Evolutionary conservation across 2,329 filamentous ascomycete genomes (phyloP).

Genomic region (Biscogniauxia mediterranea): DNA sequence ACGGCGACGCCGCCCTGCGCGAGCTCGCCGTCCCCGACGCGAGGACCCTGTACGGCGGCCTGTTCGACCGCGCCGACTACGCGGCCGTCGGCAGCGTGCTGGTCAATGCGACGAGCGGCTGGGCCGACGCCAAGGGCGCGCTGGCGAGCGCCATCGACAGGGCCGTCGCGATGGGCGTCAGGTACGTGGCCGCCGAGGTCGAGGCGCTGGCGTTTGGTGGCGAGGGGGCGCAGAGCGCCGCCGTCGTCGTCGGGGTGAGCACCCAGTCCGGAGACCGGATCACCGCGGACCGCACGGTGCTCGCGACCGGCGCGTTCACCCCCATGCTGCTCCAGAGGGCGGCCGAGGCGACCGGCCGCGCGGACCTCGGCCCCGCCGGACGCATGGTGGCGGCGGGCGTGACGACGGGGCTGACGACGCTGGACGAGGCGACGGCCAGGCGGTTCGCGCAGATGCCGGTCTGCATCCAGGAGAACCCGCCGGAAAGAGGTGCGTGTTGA

Average conservation of each 20-base stretch:
- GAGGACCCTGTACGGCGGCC: constrained; percentile 44
- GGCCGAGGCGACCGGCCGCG: constrained; percentile 39
- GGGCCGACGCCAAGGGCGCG: constrained; percentile 54
- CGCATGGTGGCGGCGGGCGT: constrained; percentile 53
- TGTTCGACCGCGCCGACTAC: constrained; percentile 55
- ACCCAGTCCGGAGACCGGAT: constrained; percentile 39
- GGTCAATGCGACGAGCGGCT: constrained; percentile 54
- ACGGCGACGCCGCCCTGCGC: constrained; percentile 32
- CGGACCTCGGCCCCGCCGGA: constrained; percentile 44
- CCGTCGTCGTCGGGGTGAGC: constrained; percentile 42
- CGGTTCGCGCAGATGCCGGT: constrained; percentile 25
- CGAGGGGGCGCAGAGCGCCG: too few species aligned
- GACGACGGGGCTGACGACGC: constrained; percentile 31
- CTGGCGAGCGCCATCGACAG: constrained; percentile 46
- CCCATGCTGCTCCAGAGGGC: constrained; percentile 45
- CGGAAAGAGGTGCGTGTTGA: constrained; percentile 18
- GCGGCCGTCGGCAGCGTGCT: constrained; percentile 51
- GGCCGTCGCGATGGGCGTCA: constrained; percentile 48
- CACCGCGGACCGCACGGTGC: constrained; percentile 43
- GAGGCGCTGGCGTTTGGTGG: constrained; percentile 41
- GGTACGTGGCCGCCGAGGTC: constrained; percentile 48
- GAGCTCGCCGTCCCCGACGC: constrained; percentile 48
- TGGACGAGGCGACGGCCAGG: constrained; percentile 21
- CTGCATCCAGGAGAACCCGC: constrained; percentile 26
- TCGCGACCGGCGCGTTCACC: constrained; percentile 51